Evolutionary conservation across 2,329 filamentous ascomycete species (phyloP).

Genomic region (Neofusicoccum parvum): DNA sequence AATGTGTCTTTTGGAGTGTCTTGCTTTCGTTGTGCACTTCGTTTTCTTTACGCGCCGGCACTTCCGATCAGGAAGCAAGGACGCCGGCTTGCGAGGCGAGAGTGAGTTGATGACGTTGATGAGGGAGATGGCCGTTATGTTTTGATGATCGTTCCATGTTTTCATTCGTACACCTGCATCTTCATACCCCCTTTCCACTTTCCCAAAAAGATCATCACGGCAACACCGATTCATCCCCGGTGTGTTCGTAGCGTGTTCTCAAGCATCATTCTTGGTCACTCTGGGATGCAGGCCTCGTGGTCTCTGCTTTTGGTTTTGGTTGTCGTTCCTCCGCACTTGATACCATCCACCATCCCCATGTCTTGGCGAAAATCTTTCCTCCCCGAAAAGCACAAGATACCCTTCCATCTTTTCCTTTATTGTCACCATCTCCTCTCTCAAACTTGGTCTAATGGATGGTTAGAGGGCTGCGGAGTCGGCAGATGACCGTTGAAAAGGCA

Average conservation of each 20-base stretch:
- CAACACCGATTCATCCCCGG: background rate
- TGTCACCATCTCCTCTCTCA: background rate
- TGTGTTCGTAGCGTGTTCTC: background rate
- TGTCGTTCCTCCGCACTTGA: conserved; percentile 10
- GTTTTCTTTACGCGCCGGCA: background rate
- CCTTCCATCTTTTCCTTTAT: background rate
- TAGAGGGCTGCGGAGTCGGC: background rate
- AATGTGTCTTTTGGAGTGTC: background rate
- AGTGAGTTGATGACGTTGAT: background rate
- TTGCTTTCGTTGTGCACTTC: background rate
- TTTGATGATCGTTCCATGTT: background rate
- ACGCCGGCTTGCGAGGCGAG: background rate
- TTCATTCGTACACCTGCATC: background rate
- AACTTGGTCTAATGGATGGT: background rate
- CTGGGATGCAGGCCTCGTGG: background rate
- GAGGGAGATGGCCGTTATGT: background rate
- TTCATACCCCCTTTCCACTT: background rate
- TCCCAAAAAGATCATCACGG: background rate
- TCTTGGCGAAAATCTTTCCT: background rate
- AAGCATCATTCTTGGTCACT: background rate
- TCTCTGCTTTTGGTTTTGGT: background rate
- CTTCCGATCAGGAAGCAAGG: background rate
- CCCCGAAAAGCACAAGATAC: conserved; percentile 4
- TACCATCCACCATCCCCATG: conserved; percentile 3
- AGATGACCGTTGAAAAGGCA: background rate